Evolutionary conservation across 2,329 filamentous ascomycete genomes (phyloP).

Genomic region (Claviceps capensis): DNA sequence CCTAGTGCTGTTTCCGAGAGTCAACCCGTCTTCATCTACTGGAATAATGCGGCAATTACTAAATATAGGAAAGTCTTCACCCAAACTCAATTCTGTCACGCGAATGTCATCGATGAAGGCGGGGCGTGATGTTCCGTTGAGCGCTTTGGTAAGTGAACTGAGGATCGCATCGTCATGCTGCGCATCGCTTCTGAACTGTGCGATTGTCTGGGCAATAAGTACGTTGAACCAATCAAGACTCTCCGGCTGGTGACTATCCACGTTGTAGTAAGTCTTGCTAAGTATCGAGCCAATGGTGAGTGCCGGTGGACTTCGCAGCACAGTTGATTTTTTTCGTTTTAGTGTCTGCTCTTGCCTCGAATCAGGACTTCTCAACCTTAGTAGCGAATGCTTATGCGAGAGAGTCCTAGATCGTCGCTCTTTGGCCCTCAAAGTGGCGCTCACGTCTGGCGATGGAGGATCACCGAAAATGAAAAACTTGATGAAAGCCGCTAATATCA

Average conservation of each 20-base stretch:
- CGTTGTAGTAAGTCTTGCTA: slow-evolving; percentile 95
- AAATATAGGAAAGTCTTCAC: slow-evolving; percentile 96
- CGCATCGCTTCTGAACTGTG: slow-evolving; percentile 85
- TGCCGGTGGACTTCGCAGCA: slow-evolving; percentile 57
- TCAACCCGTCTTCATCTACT: slow-evolving; percentile 64
- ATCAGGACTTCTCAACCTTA: slow-evolving; percentile 41
- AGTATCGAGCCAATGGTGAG: slow-evolving; percentile 90
- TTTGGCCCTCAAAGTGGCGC: slow-evolving; percentile 60
- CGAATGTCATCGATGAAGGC: slow-evolving; percentile 89
- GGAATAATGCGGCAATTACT: slow-evolving; percentile 95
- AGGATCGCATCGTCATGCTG: slow-evolving; percentile 86
- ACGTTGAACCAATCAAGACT: slow-evolving; percentile 99
- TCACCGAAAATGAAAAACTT: slow-evolving; percentile 99
- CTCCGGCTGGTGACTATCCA: slow-evolving; percentile 88
- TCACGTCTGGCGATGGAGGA: slow-evolving; percentile 68
- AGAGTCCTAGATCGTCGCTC: slow-evolving; percentile 61
- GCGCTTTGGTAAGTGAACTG: slow-evolving; percentile 64
- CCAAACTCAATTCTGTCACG: slow-evolving; percentile 84
- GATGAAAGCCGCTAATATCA: slow-evolving; percentile 89
- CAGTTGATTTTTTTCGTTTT: slow-evolving; percentile 55
- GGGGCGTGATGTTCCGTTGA: slow-evolving; percentile 79
- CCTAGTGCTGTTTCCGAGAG: slow-evolving; percentile 35
- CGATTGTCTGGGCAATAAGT: slow-evolving; percentile 87
- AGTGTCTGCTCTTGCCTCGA: slow-evolving; percentile 28
- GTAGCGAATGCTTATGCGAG: slow-evolving; percentile 61